Evolutionary conservation across 345 rosid genomes (phyloP), one percentile per base, ranked within the genome.

Genomic region (Linum trigynum): DNA sequence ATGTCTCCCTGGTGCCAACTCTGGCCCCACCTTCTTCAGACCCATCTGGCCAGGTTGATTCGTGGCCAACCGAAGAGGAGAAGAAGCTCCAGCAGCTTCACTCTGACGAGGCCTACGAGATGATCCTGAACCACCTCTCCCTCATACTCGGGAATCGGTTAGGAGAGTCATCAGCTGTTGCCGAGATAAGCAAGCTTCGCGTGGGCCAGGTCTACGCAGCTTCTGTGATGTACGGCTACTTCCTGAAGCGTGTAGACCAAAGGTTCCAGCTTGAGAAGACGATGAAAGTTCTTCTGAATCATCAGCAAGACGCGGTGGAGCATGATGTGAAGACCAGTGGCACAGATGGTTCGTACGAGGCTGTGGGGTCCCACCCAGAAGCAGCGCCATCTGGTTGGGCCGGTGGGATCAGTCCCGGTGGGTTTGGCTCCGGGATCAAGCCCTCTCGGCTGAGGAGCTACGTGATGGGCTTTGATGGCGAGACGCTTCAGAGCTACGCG

Each of bases 161-260:
- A 35, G 87, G 78, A 66, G 92, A 88, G 64, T 60, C 77, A 42
- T 61, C 73, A 1, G 72, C 88, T 7, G 82, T 88, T 16, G 96
- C 90, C 3, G 84, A 85, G 74, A 89, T 85, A 59, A 89, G 89
- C 83, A 94, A 90, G 68, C 84, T 87, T 71, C 78, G 96, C 77
- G 92, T 84, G 57, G 99, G 99, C 6, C 99, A 94, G 80, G 95
- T 94, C n/a, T 94, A 94, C 67, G 99, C 99, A 64, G 99, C 99
- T 5, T 91, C 99, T 1, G 96, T 87, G 55, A 89, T 94, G 96
- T 91, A 87, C 66, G 99, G 99, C 7, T 94, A 94, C 70, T 94
- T 94, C 81, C 85, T 94, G 51, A 94, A 87, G 79, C 83, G 96
- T 5, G 90, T 91, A 3, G 99, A 94, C 69, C 95, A 85, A 66